Percentiles rank a stretch among this genome's conserved stretches.
Conservation (phyloP, 176 grass and related monocot genomes). For the Tuctoria greenei region DNA sequence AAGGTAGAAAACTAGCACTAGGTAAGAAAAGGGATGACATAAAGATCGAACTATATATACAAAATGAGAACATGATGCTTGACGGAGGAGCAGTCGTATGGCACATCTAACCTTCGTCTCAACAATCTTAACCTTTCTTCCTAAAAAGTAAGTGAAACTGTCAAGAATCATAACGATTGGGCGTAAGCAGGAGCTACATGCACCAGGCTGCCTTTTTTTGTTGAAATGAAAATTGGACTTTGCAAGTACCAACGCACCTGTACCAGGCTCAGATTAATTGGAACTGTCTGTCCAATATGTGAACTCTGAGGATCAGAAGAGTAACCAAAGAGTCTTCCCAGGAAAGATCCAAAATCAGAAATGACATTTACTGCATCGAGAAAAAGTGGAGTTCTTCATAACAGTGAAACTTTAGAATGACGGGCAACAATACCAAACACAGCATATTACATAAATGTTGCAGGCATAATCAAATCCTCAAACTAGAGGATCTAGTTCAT, state of each 20-base stretch:
- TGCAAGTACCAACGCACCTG: slow-evolving; percentile 43
- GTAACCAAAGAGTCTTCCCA: slow-evolving; percentile 47
- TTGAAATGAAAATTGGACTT: slow-evolving; percentile 7
- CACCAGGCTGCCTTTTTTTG: too few species aligned
- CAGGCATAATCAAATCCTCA: background rate
- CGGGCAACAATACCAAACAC: background rate
- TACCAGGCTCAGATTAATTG: slow-evolving; percentile 49
- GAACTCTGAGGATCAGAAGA: slow-evolving; percentile 35
- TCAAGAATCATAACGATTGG: too few species aligned
- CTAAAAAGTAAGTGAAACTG: slow-evolving; percentile 39
- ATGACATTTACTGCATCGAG: slow-evolving; percentile 53
- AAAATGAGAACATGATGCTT: slow-evolving; percentile 64
- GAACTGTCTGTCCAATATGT: slow-evolving; percentile 35
- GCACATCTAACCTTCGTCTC: slow-evolving; percentile 64
- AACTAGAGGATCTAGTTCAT: background rate
- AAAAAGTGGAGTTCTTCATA: slow-evolving; percentile 7
- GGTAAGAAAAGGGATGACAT: background rate
- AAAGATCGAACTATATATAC: background rate
- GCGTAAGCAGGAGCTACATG: too few species aligned
- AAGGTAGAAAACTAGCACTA: slow-evolving; percentile 27
- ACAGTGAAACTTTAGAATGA: background rate
- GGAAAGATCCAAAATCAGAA: slow-evolving; percentile 45
- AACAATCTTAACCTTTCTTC: slow-evolving; percentile 72
- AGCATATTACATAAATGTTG: background rate
- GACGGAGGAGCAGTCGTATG: slow-evolving; percentile 53